Conservation (phyloP, 805 yeast species). For the Ogataea thermomethanolica region DNA sequence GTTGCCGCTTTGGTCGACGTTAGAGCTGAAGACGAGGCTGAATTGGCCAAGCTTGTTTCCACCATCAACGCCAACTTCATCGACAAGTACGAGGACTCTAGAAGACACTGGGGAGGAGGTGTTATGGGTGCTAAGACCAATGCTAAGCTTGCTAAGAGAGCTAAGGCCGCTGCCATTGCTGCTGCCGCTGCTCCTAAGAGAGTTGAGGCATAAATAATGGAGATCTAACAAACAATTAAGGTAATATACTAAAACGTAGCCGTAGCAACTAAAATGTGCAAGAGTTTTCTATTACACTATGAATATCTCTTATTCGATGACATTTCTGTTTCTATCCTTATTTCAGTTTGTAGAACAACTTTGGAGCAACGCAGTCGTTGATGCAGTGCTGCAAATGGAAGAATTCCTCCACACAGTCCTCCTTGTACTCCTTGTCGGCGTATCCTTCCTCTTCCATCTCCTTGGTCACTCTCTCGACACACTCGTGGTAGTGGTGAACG, state of each 20-base stretch:
- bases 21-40: conserved; percentile 86
- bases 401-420: conserved; percentile 97
- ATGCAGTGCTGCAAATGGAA: conserved; percentile 95
- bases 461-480: conserved; percentile 91
- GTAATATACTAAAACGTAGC: conserved; percentile 1
- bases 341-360: conserved; percentile 80
- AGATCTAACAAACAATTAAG: conserved; percentile 5
- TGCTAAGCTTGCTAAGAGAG: conserved; percentile 75
- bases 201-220: conserved; percentile 13
- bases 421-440: conserved; percentile 77
- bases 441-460: conserved; percentile 83
- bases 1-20: conserved; percentile 96
- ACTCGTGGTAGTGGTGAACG: conserved; percentile 89
- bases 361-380: conserved; percentile 89
- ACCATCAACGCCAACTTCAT: conserved; percentile 87
- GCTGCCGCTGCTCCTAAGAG: conserved; percentile 18
- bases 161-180: conserved; percentile 45
- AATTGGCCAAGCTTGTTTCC: conserved; percentile 84
- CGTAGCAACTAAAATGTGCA: conserved; percentile 1
- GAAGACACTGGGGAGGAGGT: conserved; percentile 99
- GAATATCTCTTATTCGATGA: conserved; percentile 8
- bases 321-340: conserved; percentile 33
- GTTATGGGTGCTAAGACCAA: conserved; percentile 88
- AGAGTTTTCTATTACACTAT: conserved; percentile 5
- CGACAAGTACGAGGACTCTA: conserved; percentile 88